These are phyloP conservation scores for Ogataea populi-albae DNA, from an alignment of 805 yeast genomes.

Conservation along the genomic window DNA sequence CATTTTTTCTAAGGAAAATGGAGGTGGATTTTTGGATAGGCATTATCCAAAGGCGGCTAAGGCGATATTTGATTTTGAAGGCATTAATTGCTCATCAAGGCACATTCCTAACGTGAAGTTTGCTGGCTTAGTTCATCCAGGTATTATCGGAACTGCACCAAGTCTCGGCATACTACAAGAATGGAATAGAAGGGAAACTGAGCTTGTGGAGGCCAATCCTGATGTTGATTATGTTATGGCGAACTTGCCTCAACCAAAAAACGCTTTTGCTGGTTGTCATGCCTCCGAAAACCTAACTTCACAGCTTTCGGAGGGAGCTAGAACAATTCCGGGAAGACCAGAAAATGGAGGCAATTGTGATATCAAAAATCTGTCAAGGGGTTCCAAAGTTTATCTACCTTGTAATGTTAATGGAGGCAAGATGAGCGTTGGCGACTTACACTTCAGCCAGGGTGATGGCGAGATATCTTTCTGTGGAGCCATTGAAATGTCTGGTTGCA, in stretches of 20 bases:
- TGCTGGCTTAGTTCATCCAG: conserved; percentile 51
- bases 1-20: conserved; percentile 45
- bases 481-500: conserved; percentile 49
- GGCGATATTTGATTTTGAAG: conserved; percentile 52
- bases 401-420: conserved; percentile 47
- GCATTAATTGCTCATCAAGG: conserved; percentile 46
- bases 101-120: conserved; percentile 50
- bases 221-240: conserved; percentile 39
- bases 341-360: conserved; percentile 56
- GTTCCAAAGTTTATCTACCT: conserved; percentile 48
- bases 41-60: conserved; percentile 51
- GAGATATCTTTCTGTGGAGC: conserved; percentile 55
- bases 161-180: conserved; percentile 39
- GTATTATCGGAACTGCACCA: conserved; percentile 52
- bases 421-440: conserved; percentile 47
- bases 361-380: conserved; percentile 48
- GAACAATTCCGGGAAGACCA: conserved; percentile 52
- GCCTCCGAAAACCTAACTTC: conserved; percentile 35
- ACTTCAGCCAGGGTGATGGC: conserved; percentile 54
- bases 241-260: conserved; percentile 34
- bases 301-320: conserved; percentile 39
- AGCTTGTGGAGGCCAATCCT: conserved; percentile 34
- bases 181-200: conserved; percentile 45
- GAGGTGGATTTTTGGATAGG: conserved; percentile 49
- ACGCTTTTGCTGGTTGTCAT: conserved; percentile 40